Evolutionary conservation across 2,329 filamentous ascomycete genomes (phyloP), one percentile per base, ranked within the genome.

Genomic region (Paraphoma sp.): DNA sequence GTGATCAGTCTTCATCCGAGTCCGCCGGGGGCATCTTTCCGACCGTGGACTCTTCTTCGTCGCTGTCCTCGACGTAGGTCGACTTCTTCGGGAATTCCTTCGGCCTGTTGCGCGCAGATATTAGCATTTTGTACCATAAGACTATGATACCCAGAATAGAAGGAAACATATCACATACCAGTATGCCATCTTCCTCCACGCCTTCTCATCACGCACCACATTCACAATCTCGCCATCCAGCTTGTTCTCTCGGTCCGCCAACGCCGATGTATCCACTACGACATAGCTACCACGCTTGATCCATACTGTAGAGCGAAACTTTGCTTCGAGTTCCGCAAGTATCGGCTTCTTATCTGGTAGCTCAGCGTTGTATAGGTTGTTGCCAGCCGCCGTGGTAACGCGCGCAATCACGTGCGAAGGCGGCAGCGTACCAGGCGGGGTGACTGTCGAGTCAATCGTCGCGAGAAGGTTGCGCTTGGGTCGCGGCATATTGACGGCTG

Each of bases 231-330:
- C 92, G 12, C 94, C 95, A 50, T 86, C 84, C 11, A 96, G 85
- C 75, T 92, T 93, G 68, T 92, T 92, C 44, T 89, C 88, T 49
- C 88, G 80, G 23, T 84, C 86, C 29, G 87, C 86, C 38, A 88
- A 81, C 1, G 85, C 82, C 30, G 83, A 82, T 23, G 86, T 89
- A 64, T 98, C 91, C 12, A 97, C 84, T 10, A 98, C 79, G 30
- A 97, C 93, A 76, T 89, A 98, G 0, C 92, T 92, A 30, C 93
- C 91, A 16, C 92, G 88, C 77, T 91, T 93, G 75, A 98, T 90
- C 91, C 92, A 98, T 62, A 98, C 92, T 2, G 92, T 95, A 63
- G 92, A 95, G 59, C 94, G 90, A 74, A 98, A 97, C 41, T 88
- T 87, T 28, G 92, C 82, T 9, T 91, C 89, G 17, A 99, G 86